Evolutionary conservation across 2,329 filamentous ascomycete genomes (phyloP).

Genomic region (Lachnellula arida): DNA sequence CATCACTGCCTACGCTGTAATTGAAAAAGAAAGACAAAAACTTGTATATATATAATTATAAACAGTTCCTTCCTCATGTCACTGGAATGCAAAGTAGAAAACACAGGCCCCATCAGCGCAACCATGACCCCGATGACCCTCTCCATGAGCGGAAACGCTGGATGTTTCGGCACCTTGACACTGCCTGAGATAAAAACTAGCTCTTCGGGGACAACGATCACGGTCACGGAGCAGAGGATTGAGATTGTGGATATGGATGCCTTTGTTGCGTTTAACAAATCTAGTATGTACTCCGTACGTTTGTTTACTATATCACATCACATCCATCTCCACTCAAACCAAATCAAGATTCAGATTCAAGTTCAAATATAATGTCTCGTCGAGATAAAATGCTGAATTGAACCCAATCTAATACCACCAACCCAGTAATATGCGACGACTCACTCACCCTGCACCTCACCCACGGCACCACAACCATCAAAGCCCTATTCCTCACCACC

Average conservation of each 20-base stretch:
- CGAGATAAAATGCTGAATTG: too few species aligned
- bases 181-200: constrained; percentile 12
- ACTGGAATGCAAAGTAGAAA: constrained; percentile 5
- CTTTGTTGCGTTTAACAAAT: constrained; percentile 10
- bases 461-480: constrained; percentile 11
- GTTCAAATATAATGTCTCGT: too few species aligned
- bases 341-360: too few species aligned
- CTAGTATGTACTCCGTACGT: neutral
- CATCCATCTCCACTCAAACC: too few species aligned
- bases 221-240: constrained; percentile 8
- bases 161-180: constrained; percentile 5
- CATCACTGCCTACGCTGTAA: too few species aligned
- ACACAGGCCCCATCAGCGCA: constrained; percentile 9
- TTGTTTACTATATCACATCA: too few species aligned
- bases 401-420: too few species aligned
- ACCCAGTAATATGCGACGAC: neutral
- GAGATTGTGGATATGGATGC: constrained; percentile 9
- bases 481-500: constrained; percentile 1
- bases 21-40: too few species aligned
- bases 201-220: constrained; percentile 5
- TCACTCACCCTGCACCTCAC: constrained; percentile 4
- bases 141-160: constrained; percentile 7
- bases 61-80: constrained; percentile 12
- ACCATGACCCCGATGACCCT: constrained; percentile 11
- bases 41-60: too few species aligned